These are phyloP conservation scores for Talaromyces marneffei DNA, from an alignment of 2,329 filamentous ascomycete species.

Conservation along the genomic window DNA sequence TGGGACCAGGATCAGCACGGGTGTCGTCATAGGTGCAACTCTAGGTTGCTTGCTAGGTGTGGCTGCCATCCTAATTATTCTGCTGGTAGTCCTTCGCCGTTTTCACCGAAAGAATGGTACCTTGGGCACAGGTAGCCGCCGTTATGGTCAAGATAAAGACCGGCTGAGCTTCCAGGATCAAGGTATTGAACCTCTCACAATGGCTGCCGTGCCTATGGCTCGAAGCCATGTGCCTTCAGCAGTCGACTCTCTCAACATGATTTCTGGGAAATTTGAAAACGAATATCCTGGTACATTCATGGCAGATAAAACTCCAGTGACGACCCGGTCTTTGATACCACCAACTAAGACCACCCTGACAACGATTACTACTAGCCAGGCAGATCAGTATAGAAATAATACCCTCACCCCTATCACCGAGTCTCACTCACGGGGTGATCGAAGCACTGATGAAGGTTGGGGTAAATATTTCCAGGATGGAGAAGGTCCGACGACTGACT, in stretches of 20 bases:
- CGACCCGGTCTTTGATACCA: slow-evolving; percentile 6
- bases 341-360: slow-evolving; percentile 25
- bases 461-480: slow-evolving; percentile 44
- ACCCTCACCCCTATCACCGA: slow-evolving; percentile 16
- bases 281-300: slow-evolving; percentile 29
- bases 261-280: slow-evolving; percentile 29
- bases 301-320: slow-evolving; percentile 11
- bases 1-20: slow-evolving; percentile 27
- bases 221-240: slow-evolving; percentile 36
- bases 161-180: slow-evolving; percentile 41
- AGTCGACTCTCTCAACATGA: slow-evolving; percentile 35
- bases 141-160: slow-evolving; percentile 53
- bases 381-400: slow-evolving; percentile 21
- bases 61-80: slow-evolving; percentile 61
- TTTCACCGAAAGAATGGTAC: slow-evolving; percentile 50
- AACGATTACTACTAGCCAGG: slow-evolving; percentile 27
- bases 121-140: slow-evolving; percentile 39
- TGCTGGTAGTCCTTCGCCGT: slow-evolving; percentile 64
- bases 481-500: slow-evolving; percentile 22
- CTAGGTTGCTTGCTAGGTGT: slow-evolving; percentile 75
- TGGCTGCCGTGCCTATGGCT: slow-evolving; percentile 41
- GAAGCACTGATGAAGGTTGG: slow-evolving; percentile 45
- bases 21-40: slow-evolving; percentile 70
- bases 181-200: slow-evolving; percentile 40
- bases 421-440: slow-evolving; percentile 28